phyloP scores from a whole-genome alignment of 2,329 filamentous ascomycete species.

The Fusarium udum region DNA sequence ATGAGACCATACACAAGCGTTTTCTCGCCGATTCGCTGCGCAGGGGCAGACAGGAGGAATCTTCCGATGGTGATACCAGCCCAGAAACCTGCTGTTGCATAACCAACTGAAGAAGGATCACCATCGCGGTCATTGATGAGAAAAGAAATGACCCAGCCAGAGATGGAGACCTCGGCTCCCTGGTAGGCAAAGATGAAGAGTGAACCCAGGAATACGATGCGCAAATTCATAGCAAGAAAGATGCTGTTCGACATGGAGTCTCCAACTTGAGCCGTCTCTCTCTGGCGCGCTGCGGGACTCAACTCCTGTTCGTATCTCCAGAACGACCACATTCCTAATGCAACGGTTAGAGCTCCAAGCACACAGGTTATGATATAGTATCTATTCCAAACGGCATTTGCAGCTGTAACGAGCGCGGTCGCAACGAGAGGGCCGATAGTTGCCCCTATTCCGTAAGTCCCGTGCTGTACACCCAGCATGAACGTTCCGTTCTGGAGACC shows the following conservation, averaged over 20 bases:
- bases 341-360: conserved; percentile 65
- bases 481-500: conserved; percentile 63
- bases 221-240: conserved; percentile 59
- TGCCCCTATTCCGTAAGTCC: conserved; percentile 72
- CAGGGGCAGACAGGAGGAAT: conserved; percentile 74
- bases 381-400: conserved; percentile 69
- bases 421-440: conserved; percentile 77
- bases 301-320: conserved; percentile 73
- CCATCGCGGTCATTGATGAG: conserved; percentile 77
- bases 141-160: conserved; percentile 88
- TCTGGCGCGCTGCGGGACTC: conserved; percentile 48
- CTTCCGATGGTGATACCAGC: conserved; percentile 80
- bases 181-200: conserved; percentile 89
- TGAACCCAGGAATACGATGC: conserved; percentile 76
- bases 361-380: conserved; percentile 77
- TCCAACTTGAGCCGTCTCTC: conserved; percentile 31
- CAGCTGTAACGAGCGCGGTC: conserved; percentile 73
- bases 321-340: conserved; percentile 73
- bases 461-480: conserved; percentile 71
- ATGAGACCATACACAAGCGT: conserved; percentile 71
- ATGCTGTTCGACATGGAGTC: conserved; percentile 52
- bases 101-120: conserved; percentile 76
- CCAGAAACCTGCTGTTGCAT: conserved; percentile 79
- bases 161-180: conserved; percentile 84
- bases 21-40: conserved; percentile 75